These are phyloP conservation scores for Przewalskia tangutica DNA, from an alignment of 257 asterid genomes.

Conservation along the genomic window DNA sequence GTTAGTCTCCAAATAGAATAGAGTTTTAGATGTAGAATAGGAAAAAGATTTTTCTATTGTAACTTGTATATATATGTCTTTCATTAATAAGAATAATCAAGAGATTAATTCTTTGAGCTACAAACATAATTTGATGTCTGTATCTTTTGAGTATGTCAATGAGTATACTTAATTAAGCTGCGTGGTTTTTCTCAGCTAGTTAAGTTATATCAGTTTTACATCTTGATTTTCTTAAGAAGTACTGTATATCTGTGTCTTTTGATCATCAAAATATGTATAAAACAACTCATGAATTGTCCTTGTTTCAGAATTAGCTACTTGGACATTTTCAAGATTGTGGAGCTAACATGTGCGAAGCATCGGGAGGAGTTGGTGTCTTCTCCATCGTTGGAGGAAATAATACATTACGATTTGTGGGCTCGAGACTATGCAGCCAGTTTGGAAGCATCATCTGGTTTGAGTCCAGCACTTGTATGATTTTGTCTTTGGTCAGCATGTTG, in stretches of 20 bases:
- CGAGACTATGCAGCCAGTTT: constrained; percentile 64
- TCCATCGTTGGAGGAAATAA: constrained; percentile 81
- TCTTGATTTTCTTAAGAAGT: not conserved
- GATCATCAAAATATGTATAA: not conserved
- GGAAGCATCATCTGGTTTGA: constrained; percentile 32
- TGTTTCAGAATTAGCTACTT: constrained; percentile 71
- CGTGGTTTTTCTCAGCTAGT: not conserved
- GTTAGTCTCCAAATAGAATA: too few species aligned
- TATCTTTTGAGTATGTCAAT: not conserved
- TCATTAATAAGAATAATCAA: too few species aligned
- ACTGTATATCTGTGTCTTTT: not conserved
- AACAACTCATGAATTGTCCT: not conserved
- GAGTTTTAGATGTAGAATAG: too few species aligned
- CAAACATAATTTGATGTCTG: not conserved
- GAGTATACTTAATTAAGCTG: not conserved
- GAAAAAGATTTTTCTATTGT: too few species aligned
- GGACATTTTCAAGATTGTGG: constrained; percentile 90
- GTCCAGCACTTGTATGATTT: constrained; percentile 51
- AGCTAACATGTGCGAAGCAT: constrained; percentile 79
- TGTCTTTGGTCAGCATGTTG: not conserved
- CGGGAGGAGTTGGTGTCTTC: constrained; percentile 45
- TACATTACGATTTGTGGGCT: constrained; percentile 95
- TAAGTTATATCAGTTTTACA: not conserved
- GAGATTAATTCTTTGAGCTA: too few species aligned
- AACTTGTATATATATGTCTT: too few species aligned